These are phyloP conservation scores for Botrytis galanthina DNA, from an alignment of 2,329 filamentous ascomycete genomes.

Conservation along the genomic window DNA sequence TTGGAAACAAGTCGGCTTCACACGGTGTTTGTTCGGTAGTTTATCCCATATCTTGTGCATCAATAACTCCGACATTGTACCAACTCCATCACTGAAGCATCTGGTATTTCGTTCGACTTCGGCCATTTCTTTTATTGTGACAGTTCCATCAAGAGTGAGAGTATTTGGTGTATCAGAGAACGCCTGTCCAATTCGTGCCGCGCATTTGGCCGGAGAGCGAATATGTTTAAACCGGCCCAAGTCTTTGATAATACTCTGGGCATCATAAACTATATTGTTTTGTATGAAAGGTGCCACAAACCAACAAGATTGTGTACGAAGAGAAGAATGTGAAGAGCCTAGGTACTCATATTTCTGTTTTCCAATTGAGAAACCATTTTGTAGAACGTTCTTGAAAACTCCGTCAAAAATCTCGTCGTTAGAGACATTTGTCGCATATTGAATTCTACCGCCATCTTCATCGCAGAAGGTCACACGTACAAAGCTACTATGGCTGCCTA, in stretches of 20 bases:
- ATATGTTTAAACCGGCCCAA: conserved; percentile 53
- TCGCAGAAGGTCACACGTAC: conserved; percentile 71
- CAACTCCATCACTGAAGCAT: conserved; percentile 77
- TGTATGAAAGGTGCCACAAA: conserved; percentile 52
- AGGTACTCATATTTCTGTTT: conserved; percentile 64
- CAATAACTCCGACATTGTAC: conserved; percentile 64
- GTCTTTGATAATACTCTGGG: conserved; percentile 43
- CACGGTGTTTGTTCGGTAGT: conserved; percentile 47
- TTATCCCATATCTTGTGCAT: conserved; percentile 58
- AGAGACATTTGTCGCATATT: conserved; percentile 53
- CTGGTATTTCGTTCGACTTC: conserved; percentile 56
- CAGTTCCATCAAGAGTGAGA: conserved; percentile 45
- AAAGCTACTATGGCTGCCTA: conserved; percentile 54
- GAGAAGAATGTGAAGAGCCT: conserved; percentile 76
- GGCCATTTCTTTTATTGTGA: conserved; percentile 40
- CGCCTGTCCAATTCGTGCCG: conserved; percentile 60
- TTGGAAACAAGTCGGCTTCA: conserved; percentile 66
- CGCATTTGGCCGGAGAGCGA: conserved; percentile 54
- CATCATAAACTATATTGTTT: conserved; percentile 35
- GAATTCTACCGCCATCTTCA: conserved; percentile 65
- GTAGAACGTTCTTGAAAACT: conserved; percentile 61
- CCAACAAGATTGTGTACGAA: conserved; percentile 71
- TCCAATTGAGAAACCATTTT: conserved; percentile 59
- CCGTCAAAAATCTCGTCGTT: conserved; percentile 51
- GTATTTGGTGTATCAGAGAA: conserved; percentile 74